These are phyloP conservation scores for Flaveria floridana DNA, from an alignment of 140 eudicot species.

Conservation along the genomic window DNA sequence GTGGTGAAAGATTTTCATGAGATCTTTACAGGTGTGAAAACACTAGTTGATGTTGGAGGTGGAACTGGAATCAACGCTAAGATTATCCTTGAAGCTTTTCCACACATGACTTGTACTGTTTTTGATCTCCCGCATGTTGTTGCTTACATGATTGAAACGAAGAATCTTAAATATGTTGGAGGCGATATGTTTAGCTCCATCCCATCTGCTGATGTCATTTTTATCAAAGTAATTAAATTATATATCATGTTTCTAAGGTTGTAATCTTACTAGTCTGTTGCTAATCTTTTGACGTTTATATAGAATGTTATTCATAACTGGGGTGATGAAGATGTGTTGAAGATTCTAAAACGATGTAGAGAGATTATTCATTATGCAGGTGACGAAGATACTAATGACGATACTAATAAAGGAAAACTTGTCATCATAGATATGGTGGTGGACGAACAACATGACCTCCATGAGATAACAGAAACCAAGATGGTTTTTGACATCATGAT, in stretches of 20 bases:
- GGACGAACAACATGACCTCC: slow-evolving; percentile 21
- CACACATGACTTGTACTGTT: slow-evolving; percentile 34
- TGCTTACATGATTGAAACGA: slow-evolving; percentile 19
- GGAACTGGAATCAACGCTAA: slow-evolving; percentile 48
- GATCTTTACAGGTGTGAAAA: slow-evolving; percentile 40
- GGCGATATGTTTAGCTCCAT: slow-evolving; percentile 41
- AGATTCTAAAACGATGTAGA: slow-evolving; percentile 32
- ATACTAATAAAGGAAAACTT: slow-evolving; percentile 33
- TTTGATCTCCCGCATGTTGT: slow-evolving; percentile 42
- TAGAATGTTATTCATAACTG: slow-evolving; percentile 46
- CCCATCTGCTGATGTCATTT: slow-evolving; percentile 33
- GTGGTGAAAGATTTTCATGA: slow-evolving; percentile 23
- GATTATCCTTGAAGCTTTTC: slow-evolving; percentile 38
- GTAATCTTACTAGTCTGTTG: background rate
- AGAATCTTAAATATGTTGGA: slow-evolving; percentile 38
- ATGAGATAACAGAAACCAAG: slow-evolving; percentile 33
- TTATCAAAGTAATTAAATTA: slow-evolving; percentile 28
- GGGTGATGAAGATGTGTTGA: slow-evolving; percentile 42
- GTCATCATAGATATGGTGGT: slow-evolving; percentile 44
- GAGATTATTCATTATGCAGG: slow-evolving; percentile 29
- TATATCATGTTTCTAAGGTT: background rate
- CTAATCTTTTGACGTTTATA: background rate
- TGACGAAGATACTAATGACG: slow-evolving; percentile 16
- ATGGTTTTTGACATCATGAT: slow-evolving; percentile 37
- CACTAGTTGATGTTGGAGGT: slow-evolving; percentile 67